phyloP scores from a whole-genome alignment of 2,329 filamentous ascomycete species.

The Ophiosphaerella korrae region DNA sequence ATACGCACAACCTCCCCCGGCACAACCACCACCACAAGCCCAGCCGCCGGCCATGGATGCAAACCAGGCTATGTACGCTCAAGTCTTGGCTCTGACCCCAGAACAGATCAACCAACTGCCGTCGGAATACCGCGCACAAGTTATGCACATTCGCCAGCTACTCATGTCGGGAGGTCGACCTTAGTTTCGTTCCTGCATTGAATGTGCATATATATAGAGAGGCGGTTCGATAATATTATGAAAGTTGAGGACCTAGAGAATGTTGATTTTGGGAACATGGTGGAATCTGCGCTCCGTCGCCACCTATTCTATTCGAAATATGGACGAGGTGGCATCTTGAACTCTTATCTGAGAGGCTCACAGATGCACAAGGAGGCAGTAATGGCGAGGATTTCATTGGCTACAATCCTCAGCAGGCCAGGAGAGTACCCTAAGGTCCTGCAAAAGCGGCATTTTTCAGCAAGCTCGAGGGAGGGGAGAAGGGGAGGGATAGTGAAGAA shows the following conservation, averaged over 20 bases:
- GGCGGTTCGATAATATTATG: too few relatives aligned
- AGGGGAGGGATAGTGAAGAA: too few relatives aligned
- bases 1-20: conserved; percentile 54
- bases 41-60: conserved; percentile 32
- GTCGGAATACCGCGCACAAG: conserved; percentile 75
- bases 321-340: neutral
- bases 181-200: neutral
- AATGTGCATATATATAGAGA: too few relatives aligned
- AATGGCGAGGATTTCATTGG: neutral
- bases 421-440: neutral
- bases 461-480: neutral
- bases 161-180: conserved; percentile 50
- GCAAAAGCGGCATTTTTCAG: neutral
- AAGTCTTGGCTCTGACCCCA: conserved; percentile 80
- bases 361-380: neutral
- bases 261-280: neutral
- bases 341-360: neutral
- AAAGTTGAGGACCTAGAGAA: neutral
- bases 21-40: conserved; percentile 13
- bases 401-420: neutral
- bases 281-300: too few relatives aligned
- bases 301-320: too few relatives aligned
- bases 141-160: conserved; percentile 74
- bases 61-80: conserved; percentile 75
- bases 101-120: conserved; percentile 79